Percentiles rank a stretch among this genome's conserved stretches.
Evolutionary conservation across 2,329 filamentous ascomycete genomes (phyloP).

Genomic region (Epichloe uncinata): DNA sequence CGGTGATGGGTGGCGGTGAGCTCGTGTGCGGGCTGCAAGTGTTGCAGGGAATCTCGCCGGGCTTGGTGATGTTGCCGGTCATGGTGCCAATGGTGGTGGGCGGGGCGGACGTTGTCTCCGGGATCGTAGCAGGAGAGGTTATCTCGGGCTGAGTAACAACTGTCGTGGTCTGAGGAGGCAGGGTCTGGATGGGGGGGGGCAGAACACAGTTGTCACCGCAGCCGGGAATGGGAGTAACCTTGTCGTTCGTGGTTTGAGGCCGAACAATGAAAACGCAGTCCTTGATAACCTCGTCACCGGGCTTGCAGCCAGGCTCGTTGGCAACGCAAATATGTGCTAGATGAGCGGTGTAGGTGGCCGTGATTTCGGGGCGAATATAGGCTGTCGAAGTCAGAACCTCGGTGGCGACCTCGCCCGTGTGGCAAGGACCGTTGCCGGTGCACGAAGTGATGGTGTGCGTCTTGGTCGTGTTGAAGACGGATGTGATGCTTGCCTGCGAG

Average conservation of each 20-base stretch:
- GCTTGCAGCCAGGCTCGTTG: slow-evolving; percentile 15
- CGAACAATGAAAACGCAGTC: slow-evolving; percentile 13
- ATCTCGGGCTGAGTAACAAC: not conserved
- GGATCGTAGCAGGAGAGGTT: not conserved
- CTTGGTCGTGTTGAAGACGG: slow-evolving; percentile 37
- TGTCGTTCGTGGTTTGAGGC: slow-evolving; percentile 13
- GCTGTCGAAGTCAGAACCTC: slow-evolving; percentile 13
- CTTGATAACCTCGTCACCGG: slow-evolving; percentile 14
- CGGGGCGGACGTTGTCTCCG: not conserved
- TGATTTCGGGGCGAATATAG: slow-evolving; percentile 12
- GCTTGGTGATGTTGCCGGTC: slow-evolving; percentile 1
- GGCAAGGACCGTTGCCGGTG: slow-evolving; percentile 28
- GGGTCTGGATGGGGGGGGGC: slow-evolving; percentile 9
- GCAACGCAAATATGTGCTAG: slow-evolving; percentile 15
- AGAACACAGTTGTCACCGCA: slow-evolving; percentile 7
- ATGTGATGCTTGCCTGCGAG: slow-evolving; percentile 12
- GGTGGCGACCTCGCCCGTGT: slow-evolving; percentile 11
- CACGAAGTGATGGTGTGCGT: slow-evolving; percentile 45
- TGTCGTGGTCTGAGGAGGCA: slow-evolving; percentile 1
- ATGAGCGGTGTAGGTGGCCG: slow-evolving; percentile 17
- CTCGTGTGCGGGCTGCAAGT: slow-evolving; percentile 4
- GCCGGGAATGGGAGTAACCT: slow-evolving; percentile 13
- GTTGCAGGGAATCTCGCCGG: slow-evolving; percentile 5
- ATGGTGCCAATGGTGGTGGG: not conserved
- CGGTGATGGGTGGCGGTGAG: slow-evolving; percentile 7